Percentiles rank a stretch among this genome's conserved stretches.
phyloP scores from a whole-genome alignment of 2,329 filamentous ascomycete species.

The Venturia oleaginea region DNA sequence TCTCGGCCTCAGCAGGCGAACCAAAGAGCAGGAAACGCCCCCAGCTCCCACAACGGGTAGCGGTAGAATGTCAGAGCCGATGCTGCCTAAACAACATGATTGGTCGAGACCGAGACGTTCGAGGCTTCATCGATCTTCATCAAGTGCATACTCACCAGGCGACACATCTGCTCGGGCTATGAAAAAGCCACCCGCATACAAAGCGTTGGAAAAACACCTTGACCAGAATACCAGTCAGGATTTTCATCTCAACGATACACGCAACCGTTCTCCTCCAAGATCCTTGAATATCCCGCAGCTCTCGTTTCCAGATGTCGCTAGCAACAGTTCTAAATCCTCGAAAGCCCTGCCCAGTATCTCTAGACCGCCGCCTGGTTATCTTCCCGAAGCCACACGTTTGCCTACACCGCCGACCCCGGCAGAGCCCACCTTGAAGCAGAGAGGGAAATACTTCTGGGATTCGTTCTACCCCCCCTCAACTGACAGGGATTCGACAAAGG shows the following conservation, averaged over 20 bases:
- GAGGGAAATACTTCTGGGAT: slow-evolving; percentile 7
- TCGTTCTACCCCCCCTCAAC: not conserved
- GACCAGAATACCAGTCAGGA: not conserved
- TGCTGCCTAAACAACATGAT: no score
- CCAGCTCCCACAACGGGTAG: no score
- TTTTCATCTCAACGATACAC: not conserved
- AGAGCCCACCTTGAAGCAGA: not conserved
- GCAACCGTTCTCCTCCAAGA: not conserved
- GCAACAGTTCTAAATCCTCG: no score
- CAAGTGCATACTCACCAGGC: slow-evolving; percentile 6
- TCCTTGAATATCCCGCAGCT: not conserved
- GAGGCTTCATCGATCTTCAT: not conserved
- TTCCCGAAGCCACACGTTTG: slow-evolving; percentile 1
- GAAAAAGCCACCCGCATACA: not conserved
- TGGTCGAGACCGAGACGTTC: not conserved
- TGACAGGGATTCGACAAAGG: not conserved
- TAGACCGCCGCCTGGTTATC: not conserved
- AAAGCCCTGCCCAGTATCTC: not conserved
- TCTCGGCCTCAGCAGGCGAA: not conserved
- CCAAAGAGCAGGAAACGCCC: not conserved
- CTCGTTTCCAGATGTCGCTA: not conserved
- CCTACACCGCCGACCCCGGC: not conserved
- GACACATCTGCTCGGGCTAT: slow-evolving; percentile 8
- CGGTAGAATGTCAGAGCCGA: no score
- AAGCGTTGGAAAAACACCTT: not conserved